Percentiles rank a stretch among this genome's conserved stretches.
phyloP scores from a whole-genome alignment of 257 asterid species.

The Salvia miltiorrhiza region DNA sequence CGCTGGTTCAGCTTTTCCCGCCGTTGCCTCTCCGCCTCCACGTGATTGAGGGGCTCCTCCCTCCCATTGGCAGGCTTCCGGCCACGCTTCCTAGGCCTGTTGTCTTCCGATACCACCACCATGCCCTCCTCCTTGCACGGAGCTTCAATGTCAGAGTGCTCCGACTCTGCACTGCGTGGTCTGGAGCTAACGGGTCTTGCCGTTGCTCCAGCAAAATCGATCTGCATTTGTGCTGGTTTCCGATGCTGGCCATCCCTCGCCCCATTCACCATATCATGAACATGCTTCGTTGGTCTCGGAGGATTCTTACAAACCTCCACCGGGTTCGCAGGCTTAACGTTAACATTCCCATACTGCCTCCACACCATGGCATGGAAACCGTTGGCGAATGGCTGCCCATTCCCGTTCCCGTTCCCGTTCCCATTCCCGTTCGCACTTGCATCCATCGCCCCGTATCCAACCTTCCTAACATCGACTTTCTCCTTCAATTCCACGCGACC shows the following conservation, averaged over 20 bases:
- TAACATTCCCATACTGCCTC: slow-evolving; percentile 44
- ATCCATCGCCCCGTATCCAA: slow-evolving; percentile 34
- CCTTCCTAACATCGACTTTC: slow-evolving; percentile 36
- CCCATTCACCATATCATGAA: slow-evolving; percentile 30
- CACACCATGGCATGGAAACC: slow-evolving; percentile 41
- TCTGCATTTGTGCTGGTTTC: slow-evolving; percentile 62
- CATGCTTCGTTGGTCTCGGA: slow-evolving; percentile 33
- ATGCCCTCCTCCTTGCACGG: slow-evolving; percentile 46
- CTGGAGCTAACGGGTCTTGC: slow-evolving; percentile 34
- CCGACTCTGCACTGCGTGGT: slow-evolving; percentile 48
- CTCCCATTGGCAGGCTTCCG: slow-evolving; percentile 92
- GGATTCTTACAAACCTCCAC: slow-evolving; percentile 39
- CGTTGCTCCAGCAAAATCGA: slow-evolving; percentile 64
- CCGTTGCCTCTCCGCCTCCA: slow-evolving; percentile 91
- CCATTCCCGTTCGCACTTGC: slow-evolving; percentile 31
- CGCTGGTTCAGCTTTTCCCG: slow-evolving; percentile 90
- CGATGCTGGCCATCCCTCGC: slow-evolving; percentile 45
- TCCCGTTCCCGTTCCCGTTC: slow-evolving; percentile 30
- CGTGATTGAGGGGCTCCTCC: slow-evolving; percentile 86
- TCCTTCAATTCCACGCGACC: slow-evolving; percentile 32
- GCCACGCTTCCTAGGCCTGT: slow-evolving; percentile 84
- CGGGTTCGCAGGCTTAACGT: slow-evolving; percentile 31
- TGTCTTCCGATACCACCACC: slow-evolving; percentile 41
- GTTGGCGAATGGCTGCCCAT: slow-evolving; percentile 34
- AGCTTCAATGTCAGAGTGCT: slow-evolving; percentile 64